Percentiles rank a stretch among this genome's conserved stretches.
These are phyloP conservation scores for Entamoeba nuttalli DNA, from an alignment of 208 protist species.

Conservation along the genomic window DNA sequence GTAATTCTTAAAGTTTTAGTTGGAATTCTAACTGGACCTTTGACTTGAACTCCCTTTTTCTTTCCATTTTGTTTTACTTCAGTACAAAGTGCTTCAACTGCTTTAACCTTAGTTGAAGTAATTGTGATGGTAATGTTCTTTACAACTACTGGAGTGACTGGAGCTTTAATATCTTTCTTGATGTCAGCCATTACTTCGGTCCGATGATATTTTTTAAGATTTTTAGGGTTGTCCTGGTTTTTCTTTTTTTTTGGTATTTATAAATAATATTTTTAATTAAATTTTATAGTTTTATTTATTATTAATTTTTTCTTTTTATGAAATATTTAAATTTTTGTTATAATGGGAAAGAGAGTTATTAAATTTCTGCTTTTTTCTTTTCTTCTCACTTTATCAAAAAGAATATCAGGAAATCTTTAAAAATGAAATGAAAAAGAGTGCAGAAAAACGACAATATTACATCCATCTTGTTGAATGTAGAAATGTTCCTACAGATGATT, in stretches of 20 bases:
- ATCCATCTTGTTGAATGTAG: not conserved
- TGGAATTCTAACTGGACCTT: constrained; percentile 28
- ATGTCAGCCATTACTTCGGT: not conserved
- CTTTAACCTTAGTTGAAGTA: not conserved
- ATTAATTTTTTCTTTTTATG: too few species aligned
- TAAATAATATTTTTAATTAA: too few species aligned
- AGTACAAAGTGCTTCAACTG: not conserved
- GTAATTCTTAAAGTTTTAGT: constrained; percentile 32
- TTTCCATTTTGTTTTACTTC: not conserved
- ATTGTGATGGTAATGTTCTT: not conserved
- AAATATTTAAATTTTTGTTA: too few species aligned
- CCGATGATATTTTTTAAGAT: too few species aligned
- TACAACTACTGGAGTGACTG: not conserved
- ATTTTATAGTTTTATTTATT: too few species aligned
- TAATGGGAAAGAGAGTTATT: too few species aligned
- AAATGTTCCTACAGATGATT: not conserved
- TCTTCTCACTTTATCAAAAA: too few species aligned
- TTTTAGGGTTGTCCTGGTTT: too few species aligned
- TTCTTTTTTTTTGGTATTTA: too few species aligned
- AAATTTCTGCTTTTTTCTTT: too few species aligned
- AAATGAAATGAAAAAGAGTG: not conserved
- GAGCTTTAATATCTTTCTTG: not conserved
- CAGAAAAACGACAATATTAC: not conserved
- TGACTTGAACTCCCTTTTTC: not conserved
- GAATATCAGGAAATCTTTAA: not conserved